Evolutionary conservation across 805 yeast genomes (phyloP).

Genomic region (Tetrapisispora taiwanensis): DNA sequence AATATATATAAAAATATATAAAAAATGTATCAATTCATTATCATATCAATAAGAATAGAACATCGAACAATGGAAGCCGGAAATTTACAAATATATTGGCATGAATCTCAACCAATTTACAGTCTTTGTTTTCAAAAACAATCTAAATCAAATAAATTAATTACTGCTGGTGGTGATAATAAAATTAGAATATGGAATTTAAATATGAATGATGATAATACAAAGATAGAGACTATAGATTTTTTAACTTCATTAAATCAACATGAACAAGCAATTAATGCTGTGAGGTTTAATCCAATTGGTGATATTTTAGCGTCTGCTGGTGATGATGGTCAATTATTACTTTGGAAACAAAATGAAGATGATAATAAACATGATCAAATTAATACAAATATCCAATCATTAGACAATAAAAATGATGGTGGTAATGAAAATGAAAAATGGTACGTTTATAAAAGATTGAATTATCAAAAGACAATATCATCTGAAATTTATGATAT

Average conservation of each 20-base stretch:
- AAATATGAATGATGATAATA: slow-evolving; percentile 15
- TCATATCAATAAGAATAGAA: too few species aligned
- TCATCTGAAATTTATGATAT: slow-evolving; percentile 80
- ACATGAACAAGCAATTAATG: slow-evolving; percentile 93
- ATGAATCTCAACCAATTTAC: slow-evolving; percentile 65
- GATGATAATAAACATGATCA: slow-evolving; percentile 8
- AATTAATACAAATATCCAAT: not conserved
- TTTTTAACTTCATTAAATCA: slow-evolving; percentile 74
- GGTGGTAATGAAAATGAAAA: slow-evolving; percentile 45
- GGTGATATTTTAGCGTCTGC: slow-evolving; percentile 78
- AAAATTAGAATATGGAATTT: slow-evolving; percentile 57
- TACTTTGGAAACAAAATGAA: slow-evolving; percentile 63
- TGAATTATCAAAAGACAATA: slow-evolving; percentile 38
- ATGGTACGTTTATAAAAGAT: slow-evolving; percentile 45
- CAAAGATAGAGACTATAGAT: slow-evolving; percentile 41
- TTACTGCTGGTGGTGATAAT: slow-evolving; percentile 92
- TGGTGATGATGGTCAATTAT: slow-evolving; percentile 87
- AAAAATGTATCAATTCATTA: too few species aligned
- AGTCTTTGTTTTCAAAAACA: slow-evolving; percentile 50
- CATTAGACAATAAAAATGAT: slow-evolving; percentile 3
- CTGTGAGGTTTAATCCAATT: slow-evolving; percentile 60
- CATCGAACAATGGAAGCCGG: slow-evolving; percentile 9
- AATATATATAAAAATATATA: too few species aligned
- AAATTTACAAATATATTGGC: slow-evolving; percentile 29
- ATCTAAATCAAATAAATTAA: slow-evolving; percentile 32